These are phyloP conservation scores for Corrigiola litoralis DNA, from an alignment of 179 eudicot genomes.

Conservation along the genomic window DNA sequence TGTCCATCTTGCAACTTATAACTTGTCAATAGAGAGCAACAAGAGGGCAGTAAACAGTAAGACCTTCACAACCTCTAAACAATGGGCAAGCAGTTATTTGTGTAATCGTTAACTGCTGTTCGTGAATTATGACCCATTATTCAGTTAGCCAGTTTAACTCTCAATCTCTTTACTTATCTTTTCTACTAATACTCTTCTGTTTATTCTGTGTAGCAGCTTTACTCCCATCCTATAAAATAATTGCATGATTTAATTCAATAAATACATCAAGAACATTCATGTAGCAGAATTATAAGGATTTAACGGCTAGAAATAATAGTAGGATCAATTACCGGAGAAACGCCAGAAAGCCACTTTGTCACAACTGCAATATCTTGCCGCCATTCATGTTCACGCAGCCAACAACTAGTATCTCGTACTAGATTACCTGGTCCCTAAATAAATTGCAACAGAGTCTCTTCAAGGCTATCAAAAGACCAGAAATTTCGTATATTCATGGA, in stretches of 20 bases:
- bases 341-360: conserved; percentile 98
- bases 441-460: conserved; percentile 5
- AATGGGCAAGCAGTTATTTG: too few relatives aligned
- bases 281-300: background rate
- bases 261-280: background rate
- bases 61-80: too few relatives aligned
- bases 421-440: conserved; percentile 70
- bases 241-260: background rate
- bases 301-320: background rate
- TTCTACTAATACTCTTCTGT: too few relatives aligned
- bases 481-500: background rate
- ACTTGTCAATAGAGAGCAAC: too few relatives aligned
- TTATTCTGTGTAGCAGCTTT: too few relatives aligned
- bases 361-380: conserved; percentile 97
- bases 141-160: too few relatives aligned
- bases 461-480: background rate
- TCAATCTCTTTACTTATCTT: background rate
- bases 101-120: too few relatives aligned
- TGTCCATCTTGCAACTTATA: too few relatives aligned
- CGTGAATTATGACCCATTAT: too few relatives aligned
- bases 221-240: too few relatives aligned
- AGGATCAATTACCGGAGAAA: conserved; percentile 62
- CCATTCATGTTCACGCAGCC: conserved; percentile 98
- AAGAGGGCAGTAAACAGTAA: too few relatives aligned
- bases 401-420: conserved; percentile 83